Percentiles rank a stretch among this genome's conserved stretches.
Conservation (phyloP, 345 rosid species). For the Moricandia moricandioides region DNA sequence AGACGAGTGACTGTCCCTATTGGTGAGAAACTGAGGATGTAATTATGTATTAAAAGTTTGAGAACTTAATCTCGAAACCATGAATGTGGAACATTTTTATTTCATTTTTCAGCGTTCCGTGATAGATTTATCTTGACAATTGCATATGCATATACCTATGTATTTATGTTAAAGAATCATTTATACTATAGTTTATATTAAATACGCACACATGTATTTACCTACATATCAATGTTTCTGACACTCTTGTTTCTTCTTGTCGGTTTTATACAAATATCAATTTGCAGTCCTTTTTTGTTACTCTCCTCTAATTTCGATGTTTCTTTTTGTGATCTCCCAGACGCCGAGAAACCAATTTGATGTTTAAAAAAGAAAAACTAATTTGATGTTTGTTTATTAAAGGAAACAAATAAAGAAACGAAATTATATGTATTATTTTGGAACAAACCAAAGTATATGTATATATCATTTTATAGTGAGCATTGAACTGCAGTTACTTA, state of each 20-base stretch:
- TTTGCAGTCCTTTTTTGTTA: neutral
- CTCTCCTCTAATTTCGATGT: slow-evolving; percentile 31
- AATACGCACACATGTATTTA: slow-evolving; percentile 23
- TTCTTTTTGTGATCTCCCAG: slow-evolving; percentile 35
- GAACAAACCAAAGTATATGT: too few species aligned
- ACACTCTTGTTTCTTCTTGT: slow-evolving; percentile 37
- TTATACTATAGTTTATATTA: slow-evolving; percentile 2
- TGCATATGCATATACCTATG: too few species aligned
- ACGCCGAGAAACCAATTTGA: slow-evolving; percentile 28
- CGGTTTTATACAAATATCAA: neutral
- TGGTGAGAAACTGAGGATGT: too few species aligned
- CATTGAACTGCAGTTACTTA: neutral
- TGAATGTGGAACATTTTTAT: too few species aligned
- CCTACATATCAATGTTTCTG: slow-evolving; percentile 28
- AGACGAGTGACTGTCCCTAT: too few species aligned
- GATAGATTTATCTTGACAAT: too few species aligned
- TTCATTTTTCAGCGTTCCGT: too few species aligned
- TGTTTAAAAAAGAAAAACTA: too few species aligned
- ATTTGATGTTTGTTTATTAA: slow-evolving; percentile 12
- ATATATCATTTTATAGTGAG: neutral
- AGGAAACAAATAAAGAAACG: neutral
- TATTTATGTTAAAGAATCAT: too few species aligned
- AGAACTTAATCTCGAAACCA: too few species aligned
- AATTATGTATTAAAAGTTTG: too few species aligned
- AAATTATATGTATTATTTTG: too few species aligned